Evolutionary conservation across 306 rosid genomes (phyloP), one percentile per base, ranked within the genome.

Genomic region (Boehmeria nivea): DNA sequence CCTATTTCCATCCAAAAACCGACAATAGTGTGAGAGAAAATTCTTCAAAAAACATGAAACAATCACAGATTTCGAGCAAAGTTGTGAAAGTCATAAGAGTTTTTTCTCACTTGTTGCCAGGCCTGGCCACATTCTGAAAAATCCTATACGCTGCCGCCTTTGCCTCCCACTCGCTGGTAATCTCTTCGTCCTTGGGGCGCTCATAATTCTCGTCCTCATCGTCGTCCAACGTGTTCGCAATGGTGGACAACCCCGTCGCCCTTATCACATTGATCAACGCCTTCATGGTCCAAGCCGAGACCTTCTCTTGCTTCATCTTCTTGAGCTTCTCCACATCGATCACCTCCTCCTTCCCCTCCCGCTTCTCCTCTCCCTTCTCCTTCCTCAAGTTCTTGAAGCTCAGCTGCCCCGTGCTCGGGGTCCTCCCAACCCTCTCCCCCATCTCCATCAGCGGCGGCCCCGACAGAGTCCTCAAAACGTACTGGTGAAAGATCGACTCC

Each of bases 261-360:
- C 74, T 68, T 18, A 90, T 78, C 31, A 80, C 94, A 74, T 74
- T 64, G 60, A 86, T 59, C 59, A 90, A 72, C 16, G 85, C 88
- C 72, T 69, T 86, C 88, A 90, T 78, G 4, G 98, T 90, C 95
- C 88, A 90, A 74, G 94, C 86, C 39, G 95, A 90, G 72, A 90
- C 72, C 24, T 69, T 86, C 63, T 64, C 91, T 57, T 72, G 86
- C 58, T 80, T 86, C 85, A 82, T 84, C 60, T 78, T 84, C 45
- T 78, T 78, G 11, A 90, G 86, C 76, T 75, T 84, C 13, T 86
- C 95, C 0, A 90, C 86, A 74, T 90, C 91, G 64, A 86, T 84
- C 40, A 83, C 94, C 65, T 86, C 82, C 73, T 69, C 81, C 67
- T 78, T 78, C 25, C 69, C 65, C 36, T 66, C 78, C 57, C 66